A percentile compares a stretch with the other conserved stretches of the same genome.
Evolutionary conservation across 768 basidiomycete genomes (phyloP).

Genomic region (Plicaturopsis crispa): DNA sequence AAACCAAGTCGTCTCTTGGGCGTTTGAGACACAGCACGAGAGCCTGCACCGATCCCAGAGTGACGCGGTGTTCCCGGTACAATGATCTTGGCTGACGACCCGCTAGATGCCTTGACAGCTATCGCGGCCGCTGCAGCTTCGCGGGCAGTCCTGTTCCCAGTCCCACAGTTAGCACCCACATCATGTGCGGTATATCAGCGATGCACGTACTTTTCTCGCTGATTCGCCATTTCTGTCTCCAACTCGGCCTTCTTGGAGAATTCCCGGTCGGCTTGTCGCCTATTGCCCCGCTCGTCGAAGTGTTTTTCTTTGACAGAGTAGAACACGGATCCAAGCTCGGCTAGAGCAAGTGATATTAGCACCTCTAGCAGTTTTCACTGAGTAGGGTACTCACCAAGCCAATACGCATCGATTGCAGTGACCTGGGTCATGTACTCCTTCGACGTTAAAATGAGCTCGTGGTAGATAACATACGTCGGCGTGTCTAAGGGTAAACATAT

Average conservation of each 20-base stretch:
- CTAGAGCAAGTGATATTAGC: slow-evolving; percentile 29
- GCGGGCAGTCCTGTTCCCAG: slow-evolving; percentile 43
- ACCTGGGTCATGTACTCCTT: slow-evolving; percentile 99
- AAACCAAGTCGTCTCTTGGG: too few species aligned
- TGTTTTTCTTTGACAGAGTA: slow-evolving; percentile 98
- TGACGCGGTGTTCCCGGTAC: slow-evolving; percentile 79
- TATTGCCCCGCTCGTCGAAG: slow-evolving; percentile 82
- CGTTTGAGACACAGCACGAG: slow-evolving; percentile 50
- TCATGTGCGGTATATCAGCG: slow-evolving; percentile 5
- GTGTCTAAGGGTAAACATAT: slow-evolving; percentile 50
- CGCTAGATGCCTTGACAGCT: slow-evolving; percentile 43
- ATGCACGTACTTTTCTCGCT: slow-evolving; percentile 59
- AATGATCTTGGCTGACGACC: slow-evolving; percentile 55
- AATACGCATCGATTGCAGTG: slow-evolving; percentile 95
- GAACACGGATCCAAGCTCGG: slow-evolving; percentile 93
- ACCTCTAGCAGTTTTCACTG: slow-evolving; percentile 2
- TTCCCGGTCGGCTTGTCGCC: slow-evolving; percentile 76
- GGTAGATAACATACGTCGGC: slow-evolving; percentile 94
- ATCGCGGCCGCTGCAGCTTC: slow-evolving; percentile 55
- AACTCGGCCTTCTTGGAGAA: slow-evolving; percentile 89
- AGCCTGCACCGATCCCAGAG: slow-evolving; percentile 55
- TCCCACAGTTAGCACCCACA: slow-evolving; percentile 6
- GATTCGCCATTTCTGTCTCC: slow-evolving; percentile 84
- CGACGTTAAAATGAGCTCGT: slow-evolving; percentile 91
- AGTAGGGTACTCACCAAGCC: slow-evolving; percentile 63